phyloP scores from a whole-genome alignment of 2,329 filamentous ascomycete species.

The Rhinocladiella similis region DNA sequence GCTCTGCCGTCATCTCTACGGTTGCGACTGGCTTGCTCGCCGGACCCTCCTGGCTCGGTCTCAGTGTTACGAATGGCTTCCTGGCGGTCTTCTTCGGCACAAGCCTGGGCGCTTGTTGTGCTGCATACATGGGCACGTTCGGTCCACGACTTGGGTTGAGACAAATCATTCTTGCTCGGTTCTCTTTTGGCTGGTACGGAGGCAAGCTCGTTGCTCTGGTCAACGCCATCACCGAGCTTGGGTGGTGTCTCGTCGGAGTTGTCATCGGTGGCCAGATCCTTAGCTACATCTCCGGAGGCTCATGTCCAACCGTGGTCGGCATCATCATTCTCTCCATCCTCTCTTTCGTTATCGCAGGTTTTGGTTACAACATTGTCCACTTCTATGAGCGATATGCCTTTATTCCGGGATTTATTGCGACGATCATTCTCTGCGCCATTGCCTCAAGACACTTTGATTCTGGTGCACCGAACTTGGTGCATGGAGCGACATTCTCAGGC shows the following conservation, averaged over 20 bases:
- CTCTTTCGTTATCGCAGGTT: constrained; percentile 28
- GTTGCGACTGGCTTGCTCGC: constrained; percentile 6
- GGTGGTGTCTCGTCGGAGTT: constrained; percentile 47
- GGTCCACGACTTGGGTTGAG: constrained; percentile 25
- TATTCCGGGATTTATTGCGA: constrained; percentile 30
- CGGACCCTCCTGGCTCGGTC: constrained; percentile 8
- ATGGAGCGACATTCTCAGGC: constrained; percentile 23
- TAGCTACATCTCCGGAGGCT: constrained; percentile 34
- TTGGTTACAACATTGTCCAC: constrained; percentile 31
- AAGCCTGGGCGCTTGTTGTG: constrained; percentile 1
- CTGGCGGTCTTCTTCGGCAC: constrained; percentile 9
- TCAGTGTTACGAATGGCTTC: constrained; percentile 9
- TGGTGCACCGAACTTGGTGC: constrained; percentile 2
- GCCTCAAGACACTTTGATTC: constrained; percentile 6
- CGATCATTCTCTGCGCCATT: constrained; percentile 7
- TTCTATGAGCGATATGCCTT: constrained; percentile 32
- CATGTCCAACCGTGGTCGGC: constrained; percentile 28
- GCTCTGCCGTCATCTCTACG: constrained; percentile 8
- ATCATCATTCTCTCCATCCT: constrained; percentile 32
- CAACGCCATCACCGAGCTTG: constrained; percentile 51
- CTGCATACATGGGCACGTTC: constrained; percentile 12
- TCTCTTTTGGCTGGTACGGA: constrained; percentile 30
- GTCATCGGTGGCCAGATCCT: constrained; percentile 35
- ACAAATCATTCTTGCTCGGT: constrained; percentile 30
- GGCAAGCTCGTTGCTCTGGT: constrained; percentile 41